Evolutionary conservation across 164 flowering plant genomes (phyloP).

Genomic region (Vitis amurensis): DNA sequence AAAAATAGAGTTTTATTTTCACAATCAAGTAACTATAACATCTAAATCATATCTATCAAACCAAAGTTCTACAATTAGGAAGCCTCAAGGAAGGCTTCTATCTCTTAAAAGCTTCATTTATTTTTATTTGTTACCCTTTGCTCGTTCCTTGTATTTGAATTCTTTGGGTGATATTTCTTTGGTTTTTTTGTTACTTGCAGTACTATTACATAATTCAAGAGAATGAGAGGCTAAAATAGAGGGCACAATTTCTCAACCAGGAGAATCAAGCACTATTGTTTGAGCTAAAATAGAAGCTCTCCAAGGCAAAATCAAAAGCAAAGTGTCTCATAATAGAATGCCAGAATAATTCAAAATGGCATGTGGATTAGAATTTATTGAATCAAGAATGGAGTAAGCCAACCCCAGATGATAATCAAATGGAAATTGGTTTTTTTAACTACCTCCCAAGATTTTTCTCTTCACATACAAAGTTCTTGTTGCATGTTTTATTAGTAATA

Average conservation of each 20-base stretch:
- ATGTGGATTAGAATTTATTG: no score
- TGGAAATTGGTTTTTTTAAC: no score
- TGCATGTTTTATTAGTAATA: no score
- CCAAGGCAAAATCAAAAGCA: constrained; percentile 36
- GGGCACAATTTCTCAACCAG: constrained; percentile 73
- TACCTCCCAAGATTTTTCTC: no score
- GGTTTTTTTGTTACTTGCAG: constrained; percentile 29
- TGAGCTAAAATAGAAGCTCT: constrained; percentile 62
- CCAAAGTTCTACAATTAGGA: neutral
- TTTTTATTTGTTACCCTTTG: no score
- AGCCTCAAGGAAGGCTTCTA: neutral
- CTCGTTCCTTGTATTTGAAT: neutral
- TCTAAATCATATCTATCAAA: no score
- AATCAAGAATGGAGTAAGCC: no score
- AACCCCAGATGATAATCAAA: no score
- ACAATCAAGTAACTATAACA: neutral
- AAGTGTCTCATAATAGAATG: neutral
- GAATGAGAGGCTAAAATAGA: constrained; percentile 88
- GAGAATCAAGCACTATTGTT: constrained; percentile 75
- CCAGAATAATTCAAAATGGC: no score
- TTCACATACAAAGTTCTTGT: no score
- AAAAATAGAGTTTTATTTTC: no score
- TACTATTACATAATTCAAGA: constrained; percentile 79
- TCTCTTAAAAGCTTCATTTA: no score
- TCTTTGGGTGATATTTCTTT: neutral